These are phyloP conservation scores for Digitaria exilis DNA, from an alignment of 202 grass and related monocot genomes.

Conservation along the genomic window DNA sequence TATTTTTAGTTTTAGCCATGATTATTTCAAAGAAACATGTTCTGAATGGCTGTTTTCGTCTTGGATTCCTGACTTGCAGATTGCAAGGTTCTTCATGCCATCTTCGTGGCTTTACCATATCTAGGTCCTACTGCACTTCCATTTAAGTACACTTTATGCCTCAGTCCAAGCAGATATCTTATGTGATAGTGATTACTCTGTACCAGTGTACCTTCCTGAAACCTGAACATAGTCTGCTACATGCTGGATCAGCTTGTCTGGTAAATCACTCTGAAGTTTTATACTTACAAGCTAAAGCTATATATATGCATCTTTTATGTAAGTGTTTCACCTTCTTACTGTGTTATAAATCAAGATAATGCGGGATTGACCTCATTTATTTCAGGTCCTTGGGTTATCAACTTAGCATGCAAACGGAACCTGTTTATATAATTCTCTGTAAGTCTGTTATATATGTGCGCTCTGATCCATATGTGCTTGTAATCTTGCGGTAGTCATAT, in stretches of 20 bases:
- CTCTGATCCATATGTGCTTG: slow-evolving; percentile 44
- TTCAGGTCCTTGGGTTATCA: slow-evolving; percentile 41
- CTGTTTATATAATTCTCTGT: slow-evolving; percentile 14
- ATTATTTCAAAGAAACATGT: background rate
- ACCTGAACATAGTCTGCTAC: background rate
- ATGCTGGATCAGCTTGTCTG: background rate
- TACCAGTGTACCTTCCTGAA: slow-evolving; percentile 13
- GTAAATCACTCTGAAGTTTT: slow-evolving; percentile 12
- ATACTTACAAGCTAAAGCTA: background rate
- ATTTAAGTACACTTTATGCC: background rate
- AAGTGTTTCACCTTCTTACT: slow-evolving; percentile 32
- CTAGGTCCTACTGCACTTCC: background rate
- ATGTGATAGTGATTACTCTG: background rate
- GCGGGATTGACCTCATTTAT: slow-evolving; percentile 16
- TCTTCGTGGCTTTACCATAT: background rate
- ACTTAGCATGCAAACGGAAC: slow-evolving; percentile 13
- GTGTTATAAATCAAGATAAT: slow-evolving; percentile 37
- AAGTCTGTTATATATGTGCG: slow-evolving; percentile 21
- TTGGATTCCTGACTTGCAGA: slow-evolving; percentile 1
- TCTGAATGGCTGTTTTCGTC: background rate
- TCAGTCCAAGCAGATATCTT: background rate
- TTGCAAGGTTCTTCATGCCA: background rate
- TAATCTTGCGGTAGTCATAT: slow-evolving; percentile 38
- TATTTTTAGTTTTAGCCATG: background rate
- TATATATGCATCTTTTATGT: too few species aligned